These are phyloP conservation scores for Penicillium olsonii DNA, from an alignment of 2,329 filamentous ascomycete species.

Conservation along the genomic window DNA sequence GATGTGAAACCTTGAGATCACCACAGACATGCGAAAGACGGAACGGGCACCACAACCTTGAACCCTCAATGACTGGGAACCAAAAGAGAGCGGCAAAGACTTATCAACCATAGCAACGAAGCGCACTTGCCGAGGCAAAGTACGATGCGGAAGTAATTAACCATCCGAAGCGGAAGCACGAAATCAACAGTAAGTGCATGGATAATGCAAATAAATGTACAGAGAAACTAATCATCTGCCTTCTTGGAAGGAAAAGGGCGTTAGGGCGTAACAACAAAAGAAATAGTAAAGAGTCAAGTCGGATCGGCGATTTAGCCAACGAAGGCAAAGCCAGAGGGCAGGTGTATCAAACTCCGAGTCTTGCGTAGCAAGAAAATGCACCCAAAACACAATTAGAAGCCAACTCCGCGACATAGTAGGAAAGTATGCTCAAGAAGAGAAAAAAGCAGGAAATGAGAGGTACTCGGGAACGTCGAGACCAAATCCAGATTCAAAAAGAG, in stretches of 20 bases:
- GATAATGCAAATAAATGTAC: slow-evolving; percentile 31
- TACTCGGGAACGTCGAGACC: slow-evolving; percentile 7
- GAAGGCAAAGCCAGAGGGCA: slow-evolving; percentile 10
- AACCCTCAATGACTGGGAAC: no score
- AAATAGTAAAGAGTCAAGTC: slow-evolving; percentile 27
- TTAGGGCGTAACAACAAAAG: slow-evolving; percentile 32
- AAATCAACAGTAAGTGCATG: slow-evolving; percentile 13
- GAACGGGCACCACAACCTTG: no score
- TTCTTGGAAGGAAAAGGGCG: slow-evolving; percentile 24
- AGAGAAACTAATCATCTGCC: slow-evolving; percentile 20
- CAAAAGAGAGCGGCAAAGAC: background rate
- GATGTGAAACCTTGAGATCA: no score
- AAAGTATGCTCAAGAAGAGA: slow-evolving; percentile 28
- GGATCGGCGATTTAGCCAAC: slow-evolving; percentile 11
- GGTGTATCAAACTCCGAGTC: slow-evolving; percentile 16
- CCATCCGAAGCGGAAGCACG: background rate
- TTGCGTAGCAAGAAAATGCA: slow-evolving; percentile 18
- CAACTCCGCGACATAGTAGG: slow-evolving; percentile 23
- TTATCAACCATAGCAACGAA: background rate
- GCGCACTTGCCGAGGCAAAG: background rate
- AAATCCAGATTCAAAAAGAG: slow-evolving; percentile 9
- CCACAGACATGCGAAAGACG: no score
- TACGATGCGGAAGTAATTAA: background rate
- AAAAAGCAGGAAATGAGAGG: slow-evolving; percentile 13
- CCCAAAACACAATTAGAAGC: slow-evolving; percentile 14